Base-by-base conservation (phyloP, 2,329 filamentous ascomycete genomes). In the Nothophaeocryptopus gaeumannii region DNA sequence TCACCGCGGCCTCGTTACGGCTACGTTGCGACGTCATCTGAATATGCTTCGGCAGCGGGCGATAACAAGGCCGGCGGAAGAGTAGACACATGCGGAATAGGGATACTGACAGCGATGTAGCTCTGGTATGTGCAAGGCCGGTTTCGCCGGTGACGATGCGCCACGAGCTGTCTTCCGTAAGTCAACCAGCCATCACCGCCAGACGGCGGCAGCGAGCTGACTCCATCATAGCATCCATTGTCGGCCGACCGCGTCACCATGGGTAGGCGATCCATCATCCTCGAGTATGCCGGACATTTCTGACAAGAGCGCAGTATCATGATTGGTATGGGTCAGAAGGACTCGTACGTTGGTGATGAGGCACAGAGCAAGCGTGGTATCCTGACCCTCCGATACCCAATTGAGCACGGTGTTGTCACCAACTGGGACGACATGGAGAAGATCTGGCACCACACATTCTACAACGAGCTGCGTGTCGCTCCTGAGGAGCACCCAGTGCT, bases 391-490 rank as follows among this genome's bases (percentile, higher is more conserved):
- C 87, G 93, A 82, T 99, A 99, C 81, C 93, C 93, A 74, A 99
- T 99, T 75, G 93, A 99, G 85, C 93, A 99, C 86, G 93, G 93
- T 93, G 93, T 99, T 70, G 93, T 99, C 74, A 99, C 93, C 81
- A 97, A 97, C 89, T 99, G 93, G 93, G 93, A 99, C 77, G 93
- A 97, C 78, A 97, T 97, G 93, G 93, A 97, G 84, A 97, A 97
- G 87, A 97, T 99, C 70, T 99, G 93, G 93, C 93, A 99, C 79
- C 93, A 99, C 89, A 97, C 93, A 74, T 99, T 99, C 85, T 99
- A 97, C 89, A 99, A 99, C 81, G 93, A 99, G 84, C 84, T 99
- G 73, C 92, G 93, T 92, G 93, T 99, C 63, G 93, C 93, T 69
- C 93, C 93, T 69, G 93, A 99, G 84, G 93, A 99, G 87, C 93